phyloP scores from a whole-genome alignment of 495 filamentous ascomycete genomes.

The Stereocaulon alpinum region DNA sequence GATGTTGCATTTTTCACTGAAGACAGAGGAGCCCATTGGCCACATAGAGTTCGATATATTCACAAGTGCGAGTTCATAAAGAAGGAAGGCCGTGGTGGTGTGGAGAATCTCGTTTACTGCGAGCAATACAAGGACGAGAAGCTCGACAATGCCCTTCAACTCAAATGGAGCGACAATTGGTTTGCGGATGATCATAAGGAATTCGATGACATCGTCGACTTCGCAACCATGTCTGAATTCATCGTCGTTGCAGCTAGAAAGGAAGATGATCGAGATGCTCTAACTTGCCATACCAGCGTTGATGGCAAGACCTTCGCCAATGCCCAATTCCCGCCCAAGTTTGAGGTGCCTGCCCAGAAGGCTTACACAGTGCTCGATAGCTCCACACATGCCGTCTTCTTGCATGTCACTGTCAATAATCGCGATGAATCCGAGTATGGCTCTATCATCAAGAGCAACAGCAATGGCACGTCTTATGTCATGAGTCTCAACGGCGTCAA shows the following conservation, averaged over 20 bases:
- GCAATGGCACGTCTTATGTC: slow-evolving; percentile 91
- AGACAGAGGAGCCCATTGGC: slow-evolving; percentile 71
- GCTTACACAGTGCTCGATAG: slow-evolving; percentile 90
- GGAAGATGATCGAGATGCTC: slow-evolving; percentile 49
- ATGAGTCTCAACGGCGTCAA: slow-evolving; percentile 70
- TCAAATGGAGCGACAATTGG: slow-evolving; percentile 65
- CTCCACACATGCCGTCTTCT: slow-evolving; percentile 82
- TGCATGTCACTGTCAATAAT: slow-evolving; percentile 72
- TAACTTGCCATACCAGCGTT: slow-evolving; percentile 71
- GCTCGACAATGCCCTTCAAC: slow-evolving; percentile 46
- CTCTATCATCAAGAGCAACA: slow-evolving; percentile 93
- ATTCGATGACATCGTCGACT: slow-evolving; percentile 64
- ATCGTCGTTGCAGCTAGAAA: slow-evolving; percentile 74
- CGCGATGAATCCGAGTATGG: slow-evolving; percentile 56
- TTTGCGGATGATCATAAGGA: slow-evolving; percentile 50
- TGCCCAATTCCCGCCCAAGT: slow-evolving; percentile 73
- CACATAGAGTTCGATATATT: slow-evolving; percentile 54
- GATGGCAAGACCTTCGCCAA: slow-evolving; percentile 74
- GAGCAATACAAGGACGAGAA: slow-evolving; percentile 57
- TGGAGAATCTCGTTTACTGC: slow-evolving; percentile 68
- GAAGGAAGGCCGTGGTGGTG: slow-evolving; percentile 47
- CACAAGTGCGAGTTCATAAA: slow-evolving; percentile 73
- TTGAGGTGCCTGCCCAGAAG: slow-evolving; percentile 62
- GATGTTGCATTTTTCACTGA: slow-evolving; percentile 56
- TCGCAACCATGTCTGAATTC: slow-evolving; percentile 90